Evolutionary conservation across 2,329 filamentous ascomycete species (phyloP), one percentile per base, ranked within the genome.

Genomic region (Beauveria australis): DNA sequence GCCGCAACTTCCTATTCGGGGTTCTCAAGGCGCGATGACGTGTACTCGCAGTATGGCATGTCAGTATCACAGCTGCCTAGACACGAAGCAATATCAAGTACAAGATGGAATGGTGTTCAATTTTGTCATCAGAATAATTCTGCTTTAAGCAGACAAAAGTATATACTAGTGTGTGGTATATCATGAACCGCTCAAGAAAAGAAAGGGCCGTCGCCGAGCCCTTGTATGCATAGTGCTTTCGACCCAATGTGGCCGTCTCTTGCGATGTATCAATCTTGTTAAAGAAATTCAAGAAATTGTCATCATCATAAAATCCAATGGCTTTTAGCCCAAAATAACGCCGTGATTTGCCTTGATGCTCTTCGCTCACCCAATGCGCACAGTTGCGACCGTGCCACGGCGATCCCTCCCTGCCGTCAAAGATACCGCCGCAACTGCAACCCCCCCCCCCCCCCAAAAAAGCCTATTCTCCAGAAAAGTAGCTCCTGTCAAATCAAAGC

Each of bases 401-500:
- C 47, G 47, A 44, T 22, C 37, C 56, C 30, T 53, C 5, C 40
- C 49, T 22, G 49, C 12, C 30, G 52, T 40, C 52, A 9, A 10
- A 10, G 14, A 5, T 8, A 40, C 10, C 33, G 41, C 30, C 53
- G 49, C 16, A 18, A 40, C 16, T 10, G 9, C 12, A 8, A 43
- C 4, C 14, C 7, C 8, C 12, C 4, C 14, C 7, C 8, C 12
- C 3, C 24, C 37, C 37, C 24, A 30, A 46, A 47, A 33, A 47
- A 41, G n/a, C 10, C 19, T 16, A 9, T 44, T 22, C 22, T 18
- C 22, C 8, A 40, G 30, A 44, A 6, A n/a, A 14, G 22, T 47
- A 16, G 12, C 4, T 16, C 9, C 5, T 16, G 30, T 10, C 16
- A 47, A 26, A 19, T 62, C 51, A 64, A 56, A 63, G 78, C 66